Base-by-base conservation (phyloP, 2,329 filamentous ascomycete genomes). In the Fusarium veterinarium region DNA sequence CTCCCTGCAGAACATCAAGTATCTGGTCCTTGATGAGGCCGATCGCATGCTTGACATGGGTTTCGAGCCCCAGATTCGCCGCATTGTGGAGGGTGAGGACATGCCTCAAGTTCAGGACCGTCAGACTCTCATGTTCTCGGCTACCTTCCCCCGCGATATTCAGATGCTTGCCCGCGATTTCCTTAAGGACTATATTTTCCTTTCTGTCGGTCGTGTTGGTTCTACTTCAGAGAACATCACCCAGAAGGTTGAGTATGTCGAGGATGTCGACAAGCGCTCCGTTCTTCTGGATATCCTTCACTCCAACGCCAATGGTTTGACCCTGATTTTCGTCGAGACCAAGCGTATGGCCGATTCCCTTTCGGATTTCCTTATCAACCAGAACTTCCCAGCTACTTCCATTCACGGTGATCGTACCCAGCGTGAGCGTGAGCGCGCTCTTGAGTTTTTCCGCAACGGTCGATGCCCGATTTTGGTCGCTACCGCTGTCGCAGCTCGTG, bases 41-140 rank as follows among this genome's bases (percentile, higher is more conserved):
- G 96, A 99, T 88, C 96, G 96, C 83, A 99, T 99, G 96, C 89
- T 99, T 89, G 96, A 99, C 90, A 99, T 99, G 96, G 96, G 96
- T 96, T 99, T 99, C 89, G 96, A 99, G 88, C 96, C 96, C 80
- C 96, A 99, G 87, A 99, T 99, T 81, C 95, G 96, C 80, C 93
- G 95, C 79, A 98, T 99, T 80, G 96, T 99, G 49, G 95, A 98
- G 85, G 95, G 95, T 69, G 96, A 98, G 86, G 96, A 99, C 79
- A 99, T 99, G 96, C 96, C 96, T 64, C 84, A 85, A 59, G 93
- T 95, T 69, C 86, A 91, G 75, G 87, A 89, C 78, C 95, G 96
- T 80, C 96, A 99, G 86, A 99, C 96, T 61, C 95, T 99, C 88
- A 99, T 99, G 96, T 99, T 99, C 84, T 99, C 96, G 44, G 96